Evolutionary conservation across 441 rosid species (phyloP).

Genomic region (Croton setiger): DNA sequence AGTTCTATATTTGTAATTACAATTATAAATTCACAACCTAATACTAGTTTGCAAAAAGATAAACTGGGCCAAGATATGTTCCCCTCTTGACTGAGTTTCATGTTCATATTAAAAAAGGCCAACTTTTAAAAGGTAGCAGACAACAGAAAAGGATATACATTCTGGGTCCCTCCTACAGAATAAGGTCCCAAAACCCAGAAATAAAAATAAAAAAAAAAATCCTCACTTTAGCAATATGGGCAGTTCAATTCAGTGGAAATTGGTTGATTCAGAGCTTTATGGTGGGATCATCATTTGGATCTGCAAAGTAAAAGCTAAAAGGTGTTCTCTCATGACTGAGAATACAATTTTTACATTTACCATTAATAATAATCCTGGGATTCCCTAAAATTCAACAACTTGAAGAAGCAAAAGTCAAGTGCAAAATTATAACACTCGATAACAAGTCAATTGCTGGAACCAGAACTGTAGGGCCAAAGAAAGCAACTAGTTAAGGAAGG

Average conservation of each 20-base stretch:
- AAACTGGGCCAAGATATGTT: constrained; percentile 13
- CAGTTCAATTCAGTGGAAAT: not conserved
- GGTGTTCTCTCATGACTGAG: too few relatives aligned
- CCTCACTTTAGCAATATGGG: constrained; percentile 3
- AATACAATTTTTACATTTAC: constrained; percentile 18
- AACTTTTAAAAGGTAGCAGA: constrained; percentile 15
- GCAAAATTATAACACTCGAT: constrained; percentile 13
- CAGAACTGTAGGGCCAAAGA: constrained; percentile 5
- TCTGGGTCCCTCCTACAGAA: constrained; percentile 11
- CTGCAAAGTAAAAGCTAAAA: constrained; percentile 12
- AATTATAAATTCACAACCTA: not conserved
- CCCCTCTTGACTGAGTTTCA: constrained; percentile 9
- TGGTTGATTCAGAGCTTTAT: not conserved
- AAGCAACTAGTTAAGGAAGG: not conserved
- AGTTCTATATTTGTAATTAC: not conserved
- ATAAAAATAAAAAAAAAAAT: not conserved
- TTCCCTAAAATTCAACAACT: constrained; percentile 33
- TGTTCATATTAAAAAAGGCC: constrained; percentile 1
- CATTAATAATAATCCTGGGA: constrained; percentile 22
- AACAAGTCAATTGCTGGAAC: constrained; percentile 15
- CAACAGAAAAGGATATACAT: not conserved
- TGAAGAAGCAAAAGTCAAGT: constrained; percentile 23
- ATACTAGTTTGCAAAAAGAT: constrained; percentile 7
- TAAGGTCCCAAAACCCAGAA: not conserved
- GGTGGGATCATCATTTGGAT: constrained; percentile 21